A percentile compares a stretch with the other conserved stretches of the same genome.
These are phyloP conservation scores for Chenopodium berlandieri DNA, from an alignment of 148 eudicot species.

Conservation along the genomic window DNA sequence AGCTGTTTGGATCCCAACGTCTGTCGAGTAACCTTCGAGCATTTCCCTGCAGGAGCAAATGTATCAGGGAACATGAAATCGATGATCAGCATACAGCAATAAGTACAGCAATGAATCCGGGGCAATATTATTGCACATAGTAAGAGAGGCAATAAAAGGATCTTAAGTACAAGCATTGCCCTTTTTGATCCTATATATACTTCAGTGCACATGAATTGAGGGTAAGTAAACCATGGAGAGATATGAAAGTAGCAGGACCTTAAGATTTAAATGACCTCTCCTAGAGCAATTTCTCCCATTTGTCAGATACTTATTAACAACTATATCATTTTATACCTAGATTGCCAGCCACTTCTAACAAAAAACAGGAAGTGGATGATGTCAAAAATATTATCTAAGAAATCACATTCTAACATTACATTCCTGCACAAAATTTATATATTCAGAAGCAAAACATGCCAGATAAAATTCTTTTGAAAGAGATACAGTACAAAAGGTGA, in stretches of 20 bases:
- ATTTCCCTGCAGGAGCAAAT: conserved; percentile 65
- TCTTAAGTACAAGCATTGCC: background rate
- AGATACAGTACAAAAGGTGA: background rate
- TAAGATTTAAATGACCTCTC: background rate
- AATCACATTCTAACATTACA: background rate
- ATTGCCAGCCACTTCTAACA: background rate
- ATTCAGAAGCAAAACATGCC: background rate
- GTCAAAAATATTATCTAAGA: background rate
- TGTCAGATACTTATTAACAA: background rate
- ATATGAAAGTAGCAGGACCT: background rate
- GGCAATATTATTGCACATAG: background rate
- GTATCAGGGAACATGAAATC: conserved; percentile 5
- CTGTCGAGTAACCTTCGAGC: conserved; percentile 80
- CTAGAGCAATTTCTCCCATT: background rate
- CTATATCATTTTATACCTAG: background rate
- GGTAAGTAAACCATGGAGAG: background rate
- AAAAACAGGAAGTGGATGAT: background rate
- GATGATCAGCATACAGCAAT: background rate
- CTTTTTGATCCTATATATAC: background rate
- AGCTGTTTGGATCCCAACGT: conserved; percentile 71
- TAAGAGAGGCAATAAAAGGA: background rate
- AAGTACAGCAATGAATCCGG: background rate
- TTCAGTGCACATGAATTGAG: conserved; percentile 2
- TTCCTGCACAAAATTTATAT: background rate
- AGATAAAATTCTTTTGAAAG: background rate